Conservation (phyloP, 306 rosid genomes). For the Prunus persica region Prunus_persica_NCBIv2 NC_034015.1:16818001-16818500, state of each 20-base stretch:
- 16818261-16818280: neutral
- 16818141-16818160: too few species aligned
- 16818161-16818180: neutral
- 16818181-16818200: neutral
- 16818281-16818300: neutral
- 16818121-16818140: too few species aligned
- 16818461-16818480: too few species aligned
- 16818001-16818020: slow-evolving; percentile 9
- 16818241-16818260: neutral
- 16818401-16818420: too few species aligned
- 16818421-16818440: too few species aligned
- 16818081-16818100: neutral
- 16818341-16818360: neutral
- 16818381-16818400: too few species aligned
- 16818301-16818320: neutral
- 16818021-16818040: neutral
- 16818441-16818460: too few species aligned
- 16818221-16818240: neutral
- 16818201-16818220: neutral
- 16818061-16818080: neutral
- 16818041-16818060: slow-evolving; percentile 29
- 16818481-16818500: rapidly evolving
- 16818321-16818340: neutral
- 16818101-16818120: neutral
- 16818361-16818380: too few species aligned